phyloP scores from a whole-genome alignment of 768 basidiomycete genomes.

The Tricholoma hemisulphureum region DNA sequence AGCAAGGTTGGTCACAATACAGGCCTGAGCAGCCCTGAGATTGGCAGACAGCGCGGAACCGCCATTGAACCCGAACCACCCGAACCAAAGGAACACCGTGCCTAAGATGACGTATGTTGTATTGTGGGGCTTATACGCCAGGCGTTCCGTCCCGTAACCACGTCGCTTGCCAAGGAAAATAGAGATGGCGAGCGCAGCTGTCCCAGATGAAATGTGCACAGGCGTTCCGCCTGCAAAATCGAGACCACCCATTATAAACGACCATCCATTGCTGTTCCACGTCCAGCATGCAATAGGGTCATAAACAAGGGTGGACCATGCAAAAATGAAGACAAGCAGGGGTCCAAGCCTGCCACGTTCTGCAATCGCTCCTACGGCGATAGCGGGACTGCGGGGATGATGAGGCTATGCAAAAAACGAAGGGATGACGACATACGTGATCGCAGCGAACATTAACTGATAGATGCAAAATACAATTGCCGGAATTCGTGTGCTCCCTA shows the following conservation, averaged over 20 bases:
- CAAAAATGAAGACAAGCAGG: conserved; percentile 83
- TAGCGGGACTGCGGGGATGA: conserved; percentile 58
- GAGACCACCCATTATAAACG: conserved; percentile 74
- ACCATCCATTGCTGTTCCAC: conserved; percentile 84
- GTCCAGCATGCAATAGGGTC: conserved; percentile 97
- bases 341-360: conserved; percentile 88
- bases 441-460: conserved; percentile 88
- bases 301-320: conserved; percentile 88
- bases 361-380: conserved; percentile 90
- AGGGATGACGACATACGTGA: conserved; percentile 54
- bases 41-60: conserved; percentile 89
- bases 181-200: conserved; percentile 87
- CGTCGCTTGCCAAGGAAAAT: conserved; percentile 88
- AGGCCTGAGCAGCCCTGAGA: conserved; percentile 82
- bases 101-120: conserved; percentile 92
- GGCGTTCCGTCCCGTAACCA: conserved; percentile 86
- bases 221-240: conserved; percentile 97
- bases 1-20: conserved; percentile 91
- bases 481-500: conserved; percentile 70
- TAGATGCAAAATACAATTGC: conserved; percentile 78
- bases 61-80: conserved; percentile 96
- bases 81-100: conserved; percentile 91
- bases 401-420: conserved; percentile 19
- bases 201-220: conserved; percentile 94
- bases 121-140: conserved; percentile 93